Evolutionary conservation across 352 stramenopile genomes (phyloP), one percentile per base, ranked within the genome.

Genomic region (Globisporangium cederbergense): DNA sequence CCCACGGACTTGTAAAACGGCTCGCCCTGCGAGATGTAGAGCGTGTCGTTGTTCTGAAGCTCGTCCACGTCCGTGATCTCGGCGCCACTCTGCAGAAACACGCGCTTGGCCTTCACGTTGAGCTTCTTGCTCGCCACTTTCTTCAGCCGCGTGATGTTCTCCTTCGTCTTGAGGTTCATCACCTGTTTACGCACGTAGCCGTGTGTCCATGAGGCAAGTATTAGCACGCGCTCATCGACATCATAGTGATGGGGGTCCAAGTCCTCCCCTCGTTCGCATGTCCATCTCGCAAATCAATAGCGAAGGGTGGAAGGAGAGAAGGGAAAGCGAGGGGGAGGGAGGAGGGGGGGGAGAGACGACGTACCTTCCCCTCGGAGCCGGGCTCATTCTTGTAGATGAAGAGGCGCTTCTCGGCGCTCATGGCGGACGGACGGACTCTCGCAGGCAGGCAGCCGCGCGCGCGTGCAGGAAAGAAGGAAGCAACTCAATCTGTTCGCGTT

Each of bases 341-440:
- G 20, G 4, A n/a, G 6, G 10, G 34, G 36, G 49, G 22, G 49
- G 30, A 56, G 16, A 16, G 28, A n/a, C 1, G 28, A 61, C 67
- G 47, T 47, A 92, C 84, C 73, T 92, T 92, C 46, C 83, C 86
- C 74, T 92, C 81, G 55, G 86, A 90, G 32, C 80, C 83, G 20
- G 81, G 82, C 62, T 94, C 86, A 73, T 94, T 94, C 71, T 88
- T 87, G 74, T 94, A 92, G 68, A 94, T 92, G 63, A 94, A 92
- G 42, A 94, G 73, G 40, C 86, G 80, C 82, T 90, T 94, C 58
- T 94, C 86, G 65, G 69, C 57, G 60, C 75, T 90, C 81, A 93
- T 91, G 32, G 32, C 25, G 49, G 20, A 42, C 30, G 51, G 28
- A 25, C 25, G 13, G 20, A 9, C 18, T 45, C 40, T 16, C 13